These are phyloP conservation scores for Akanthomyces dipterigenus DNA, from an alignment of 2,329 filamentous ascomycete genomes.

Conservation along the genomic window DNA sequence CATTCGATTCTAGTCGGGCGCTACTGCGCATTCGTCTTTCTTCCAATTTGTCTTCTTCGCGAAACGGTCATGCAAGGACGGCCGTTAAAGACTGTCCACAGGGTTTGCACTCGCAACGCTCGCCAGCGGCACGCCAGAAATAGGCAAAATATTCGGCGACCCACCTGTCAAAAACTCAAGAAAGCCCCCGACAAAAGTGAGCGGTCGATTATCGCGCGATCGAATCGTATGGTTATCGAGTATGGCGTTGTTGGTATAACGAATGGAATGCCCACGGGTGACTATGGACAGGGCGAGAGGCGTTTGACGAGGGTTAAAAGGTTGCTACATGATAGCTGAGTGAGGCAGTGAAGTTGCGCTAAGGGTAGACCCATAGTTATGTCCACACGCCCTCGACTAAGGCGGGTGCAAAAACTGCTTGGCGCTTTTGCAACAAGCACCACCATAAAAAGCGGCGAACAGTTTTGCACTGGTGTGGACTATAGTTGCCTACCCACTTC, in stretches of 20 bases:
- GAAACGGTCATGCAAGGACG: not conserved
- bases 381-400: too few relatives aligned
- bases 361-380: too few relatives aligned
- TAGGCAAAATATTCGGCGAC: not conserved
- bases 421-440: too few relatives aligned
- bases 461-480: too few relatives aligned
- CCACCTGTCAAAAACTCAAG: constrained; percentile 9
- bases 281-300: not conserved
- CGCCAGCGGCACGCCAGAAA: not conserved
- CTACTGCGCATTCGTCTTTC: not conserved
- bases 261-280: not conserved
- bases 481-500: too few relatives aligned
- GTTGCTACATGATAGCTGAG: too few relatives aligned
- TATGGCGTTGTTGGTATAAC: not conserved
- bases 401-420: too few relatives aligned
- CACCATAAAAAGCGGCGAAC: too few relatives aligned
- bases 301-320: not conserved
- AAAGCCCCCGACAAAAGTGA: not conserved
- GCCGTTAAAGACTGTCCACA: not conserved
- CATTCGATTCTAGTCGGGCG: not conserved
- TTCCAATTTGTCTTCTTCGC: not conserved
- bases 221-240: not conserved
- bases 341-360: too few relatives aligned
- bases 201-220: not conserved
- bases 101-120: not conserved